These are phyloP conservation scores for Clonostachys rhizophaga DNA, from an alignment of 2,329 filamentous ascomycete species.

Conservation along the genomic window DNA sequence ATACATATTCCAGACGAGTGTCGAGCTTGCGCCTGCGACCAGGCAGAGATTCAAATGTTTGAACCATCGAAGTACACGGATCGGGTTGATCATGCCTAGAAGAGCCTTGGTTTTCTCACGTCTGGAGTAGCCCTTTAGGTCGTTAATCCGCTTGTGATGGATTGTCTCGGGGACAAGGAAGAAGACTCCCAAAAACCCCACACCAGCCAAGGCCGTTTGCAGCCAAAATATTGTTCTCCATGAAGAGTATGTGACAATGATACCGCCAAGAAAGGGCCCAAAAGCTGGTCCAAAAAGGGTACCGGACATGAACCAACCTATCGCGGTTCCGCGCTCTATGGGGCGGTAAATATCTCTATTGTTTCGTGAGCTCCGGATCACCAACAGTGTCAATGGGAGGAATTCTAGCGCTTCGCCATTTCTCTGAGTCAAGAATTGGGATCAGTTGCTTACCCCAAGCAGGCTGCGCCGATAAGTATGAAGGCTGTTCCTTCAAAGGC, in stretches of 20 bases:
- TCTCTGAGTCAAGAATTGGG: neutral
- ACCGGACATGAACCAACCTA: slow-evolving; percentile 69
- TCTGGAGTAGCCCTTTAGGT: slow-evolving; percentile 50
- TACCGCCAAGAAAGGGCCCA: slow-evolving; percentile 67
- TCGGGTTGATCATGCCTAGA: slow-evolving; percentile 61
- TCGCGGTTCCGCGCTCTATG: slow-evolving; percentile 65
- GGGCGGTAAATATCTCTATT: slow-evolving; percentile 56
- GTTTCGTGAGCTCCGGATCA: no score
- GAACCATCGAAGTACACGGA: slow-evolving; percentile 59
- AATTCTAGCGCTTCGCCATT: no score
- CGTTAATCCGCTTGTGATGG: slow-evolving; percentile 56
- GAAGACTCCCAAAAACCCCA: slow-evolving; percentile 53
- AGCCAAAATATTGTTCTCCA: slow-evolving; percentile 79
- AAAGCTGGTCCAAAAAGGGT: slow-evolving; percentile 68
- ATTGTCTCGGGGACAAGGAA: slow-evolving; percentile 72
- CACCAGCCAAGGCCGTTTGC: slow-evolving; percentile 62
- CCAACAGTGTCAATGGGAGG: no score
- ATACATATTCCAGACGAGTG: slow-evolving; percentile 71
- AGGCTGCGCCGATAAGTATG: slow-evolving; percentile 65
- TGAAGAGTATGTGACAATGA: slow-evolving; percentile 68
- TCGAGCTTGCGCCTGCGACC: slow-evolving; percentile 50
- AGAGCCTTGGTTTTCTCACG: slow-evolving; percentile 47
- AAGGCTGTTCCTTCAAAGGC: slow-evolving; percentile 74
- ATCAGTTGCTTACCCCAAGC: slow-evolving; percentile 48
- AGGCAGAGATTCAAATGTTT: slow-evolving; percentile 65